Conservation (phyloP, 2,329 filamentous ascomycete genomes). For the Pseudopyrenochaeta lycopersici region DNA sequence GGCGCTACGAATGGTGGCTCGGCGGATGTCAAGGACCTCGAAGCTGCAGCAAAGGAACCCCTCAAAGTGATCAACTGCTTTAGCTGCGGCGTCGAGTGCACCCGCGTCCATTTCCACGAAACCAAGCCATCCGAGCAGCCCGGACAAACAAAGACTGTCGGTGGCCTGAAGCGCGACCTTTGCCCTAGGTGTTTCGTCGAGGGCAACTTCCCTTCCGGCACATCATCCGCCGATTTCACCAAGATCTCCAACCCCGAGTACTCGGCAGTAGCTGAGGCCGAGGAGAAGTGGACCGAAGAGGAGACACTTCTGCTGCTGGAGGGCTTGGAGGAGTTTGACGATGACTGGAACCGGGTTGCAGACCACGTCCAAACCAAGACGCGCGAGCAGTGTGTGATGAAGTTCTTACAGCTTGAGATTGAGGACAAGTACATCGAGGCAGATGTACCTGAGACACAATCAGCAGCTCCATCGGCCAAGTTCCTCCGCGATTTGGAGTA, state of each 20-base stretch:
- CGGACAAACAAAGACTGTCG: slow-evolving; percentile 60
- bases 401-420: slow-evolving; percentile 95
- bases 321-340: slow-evolving; percentile 89
- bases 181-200: slow-evolving; percentile 92
- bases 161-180: slow-evolving; percentile 79
- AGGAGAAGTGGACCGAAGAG: slow-evolving; percentile 89
- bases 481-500: slow-evolving; percentile 65
- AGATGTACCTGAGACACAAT: slow-evolving; percentile 63
- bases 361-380: slow-evolving; percentile 92
- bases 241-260: slow-evolving; percentile 91
- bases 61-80: slow-evolving; percentile 81
- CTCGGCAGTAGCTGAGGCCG: slow-evolving; percentile 78
- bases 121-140: slow-evolving; percentile 65
- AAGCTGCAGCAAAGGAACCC: slow-evolving; percentile 67
- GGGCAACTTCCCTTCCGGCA: slow-evolving; percentile 80
- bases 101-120: slow-evolving; percentile 74
- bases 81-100: slow-evolving; percentile 92
- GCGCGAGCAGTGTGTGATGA: slow-evolving; percentile 93
- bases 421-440: slow-evolving; percentile 96
- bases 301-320: slow-evolving; percentile 91
- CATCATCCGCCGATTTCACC: slow-evolving; percentile 81
- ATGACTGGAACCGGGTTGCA: slow-evolving; percentile 93
- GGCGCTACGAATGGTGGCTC: slow-evolving; percentile 71
- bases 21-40: slow-evolving; percentile 71
- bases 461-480: slow-evolving; percentile 56